These are phyloP conservation scores for Yamadazyma dushanensis DNA, from an alignment of 1,139 yeast species.

Conservation along the genomic window DNA sequence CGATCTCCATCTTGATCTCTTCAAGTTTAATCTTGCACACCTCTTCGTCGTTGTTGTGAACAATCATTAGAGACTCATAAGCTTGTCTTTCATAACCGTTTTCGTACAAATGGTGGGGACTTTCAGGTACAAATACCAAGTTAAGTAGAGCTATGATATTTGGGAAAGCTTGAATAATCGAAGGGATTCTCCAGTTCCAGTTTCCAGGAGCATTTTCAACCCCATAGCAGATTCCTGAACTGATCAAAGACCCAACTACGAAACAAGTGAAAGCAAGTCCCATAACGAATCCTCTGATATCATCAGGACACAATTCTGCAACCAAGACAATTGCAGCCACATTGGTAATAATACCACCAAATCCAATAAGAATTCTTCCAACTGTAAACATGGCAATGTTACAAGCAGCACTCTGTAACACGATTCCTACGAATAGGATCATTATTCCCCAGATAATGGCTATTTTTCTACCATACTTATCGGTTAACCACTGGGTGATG, in stretches of 20 bases:
- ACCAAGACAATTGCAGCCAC: constrained; percentile 16
- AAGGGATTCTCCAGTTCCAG: constrained; percentile 21
- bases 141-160: constrained; percentile 12
- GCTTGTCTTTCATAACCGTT: constrained; percentile 14
- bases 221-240: constrained; percentile 16
- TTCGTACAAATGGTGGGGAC: constrained; percentile 17
- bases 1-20: constrained; percentile 1
- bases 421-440: constrained; percentile 14
- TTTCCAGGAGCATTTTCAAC: constrained; percentile 15
- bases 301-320: constrained; percentile 16
- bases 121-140: constrained; percentile 17
- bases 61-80: constrained; percentile 12
- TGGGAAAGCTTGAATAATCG: constrained; percentile 17
- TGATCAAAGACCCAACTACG: constrained; percentile 14
- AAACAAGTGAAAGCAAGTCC: constrained; percentile 15
- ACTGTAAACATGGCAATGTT: constrained; percentile 20
- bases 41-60: constrained; percentile 7
- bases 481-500: constrained; percentile 11
- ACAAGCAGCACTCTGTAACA: constrained; percentile 18
- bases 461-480: constrained; percentile 17
- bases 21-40: constrained; percentile 5
- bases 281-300: constrained; percentile 14
- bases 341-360: constrained; percentile 16
- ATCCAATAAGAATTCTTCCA: constrained; percentile 19
- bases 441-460: constrained; percentile 13